Percentiles rank a stretch among this genome's conserved stretches.
Evolutionary conservation across 371 early-diverging fungal genomes (phyloP).

Genomic region (Circinella umbellata): DNA sequence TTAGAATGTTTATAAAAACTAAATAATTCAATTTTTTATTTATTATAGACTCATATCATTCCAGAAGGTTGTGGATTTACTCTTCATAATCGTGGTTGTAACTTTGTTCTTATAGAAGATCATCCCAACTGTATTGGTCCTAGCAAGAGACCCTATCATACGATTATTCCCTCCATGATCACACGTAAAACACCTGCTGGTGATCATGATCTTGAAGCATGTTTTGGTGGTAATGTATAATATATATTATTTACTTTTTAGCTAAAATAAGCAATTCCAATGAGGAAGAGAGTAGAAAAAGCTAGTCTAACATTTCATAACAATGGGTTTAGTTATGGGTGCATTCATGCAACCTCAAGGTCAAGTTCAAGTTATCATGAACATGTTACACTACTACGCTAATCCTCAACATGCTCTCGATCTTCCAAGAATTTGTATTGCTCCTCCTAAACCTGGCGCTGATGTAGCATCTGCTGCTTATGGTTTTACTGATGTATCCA

Average conservation of each 20-base stretch:
- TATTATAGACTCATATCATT: constrained; percentile 46
- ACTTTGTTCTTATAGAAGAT: constrained; percentile 66
- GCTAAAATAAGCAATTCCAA: too few relatives aligned
- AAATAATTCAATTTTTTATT: background rate
- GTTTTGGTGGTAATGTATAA: constrained; percentile 52
- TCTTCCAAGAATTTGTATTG: constrained; percentile 70
- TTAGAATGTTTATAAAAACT: background rate
- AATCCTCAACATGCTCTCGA: constrained; percentile 78
- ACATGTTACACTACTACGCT: constrained; percentile 61
- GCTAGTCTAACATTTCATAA: background rate
- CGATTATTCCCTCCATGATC: constrained; percentile 81
- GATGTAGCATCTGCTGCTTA: constrained; percentile 28
- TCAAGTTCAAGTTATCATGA: constrained; percentile 80
- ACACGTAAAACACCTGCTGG: constrained; percentile 39
- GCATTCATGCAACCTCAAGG: constrained; percentile 85
- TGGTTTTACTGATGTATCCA: constrained; percentile 34
- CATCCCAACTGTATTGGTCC: constrained; percentile 76
- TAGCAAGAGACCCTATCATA: constrained; percentile 85
- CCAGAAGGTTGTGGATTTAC: constrained; percentile 73
- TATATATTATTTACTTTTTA: background rate
- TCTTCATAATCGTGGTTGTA: constrained; percentile 77
- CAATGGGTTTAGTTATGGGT: constrained; percentile 45
- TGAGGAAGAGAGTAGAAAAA: too few relatives aligned
- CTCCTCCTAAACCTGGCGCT: constrained; percentile 28
- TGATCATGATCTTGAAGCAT: constrained; percentile 51